These are phyloP conservation scores for Suhomyces kilbournensis DNA, from an alignment of 805 yeast species.

Conservation along the genomic window DNA sequence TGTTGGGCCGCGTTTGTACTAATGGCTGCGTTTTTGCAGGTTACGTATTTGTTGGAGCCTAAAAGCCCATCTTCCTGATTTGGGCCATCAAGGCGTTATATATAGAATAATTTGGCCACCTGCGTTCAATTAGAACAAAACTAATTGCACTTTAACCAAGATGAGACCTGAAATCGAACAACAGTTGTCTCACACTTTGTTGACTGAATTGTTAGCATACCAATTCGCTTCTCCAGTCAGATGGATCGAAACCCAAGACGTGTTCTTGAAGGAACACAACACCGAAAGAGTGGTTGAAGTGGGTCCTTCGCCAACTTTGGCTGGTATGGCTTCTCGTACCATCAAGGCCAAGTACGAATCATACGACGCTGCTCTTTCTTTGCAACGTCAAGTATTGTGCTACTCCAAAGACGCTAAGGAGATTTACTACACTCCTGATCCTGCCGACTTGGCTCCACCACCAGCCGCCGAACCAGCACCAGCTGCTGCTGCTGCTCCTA, in stretches of 20 bases:
- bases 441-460: conserved; percentile 48
- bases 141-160: conserved; percentile 4
- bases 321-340: conserved; percentile 98
- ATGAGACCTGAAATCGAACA: conserved; percentile 97
- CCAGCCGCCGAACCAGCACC: conserved; percentile 26
- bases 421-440: conserved; percentile 90
- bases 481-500: conserved; percentile 49
- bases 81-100: background rate
- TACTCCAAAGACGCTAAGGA: conserved; percentile 95
- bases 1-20: background rate
- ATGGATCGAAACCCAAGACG: conserved; percentile 99
- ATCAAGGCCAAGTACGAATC: conserved; percentile 93
- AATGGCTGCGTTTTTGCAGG: background rate
- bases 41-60: background rate
- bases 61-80: background rate
- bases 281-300: conserved; percentile 97
- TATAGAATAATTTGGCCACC: background rate
- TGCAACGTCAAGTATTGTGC: conserved; percentile 90
- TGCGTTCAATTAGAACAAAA: background rate
- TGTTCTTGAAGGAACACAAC: conserved; percentile 86
- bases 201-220: conserved; percentile 95
- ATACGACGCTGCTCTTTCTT: conserved; percentile 93
- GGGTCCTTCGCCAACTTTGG: conserved; percentile 98
- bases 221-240: conserved; percentile 99
- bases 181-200: conserved; percentile 89